These are phyloP conservation scores for Trichoderma atrobrunneum DNA, from an alignment of 2,329 filamentous ascomycete genomes.

Conservation along the genomic window DNA sequence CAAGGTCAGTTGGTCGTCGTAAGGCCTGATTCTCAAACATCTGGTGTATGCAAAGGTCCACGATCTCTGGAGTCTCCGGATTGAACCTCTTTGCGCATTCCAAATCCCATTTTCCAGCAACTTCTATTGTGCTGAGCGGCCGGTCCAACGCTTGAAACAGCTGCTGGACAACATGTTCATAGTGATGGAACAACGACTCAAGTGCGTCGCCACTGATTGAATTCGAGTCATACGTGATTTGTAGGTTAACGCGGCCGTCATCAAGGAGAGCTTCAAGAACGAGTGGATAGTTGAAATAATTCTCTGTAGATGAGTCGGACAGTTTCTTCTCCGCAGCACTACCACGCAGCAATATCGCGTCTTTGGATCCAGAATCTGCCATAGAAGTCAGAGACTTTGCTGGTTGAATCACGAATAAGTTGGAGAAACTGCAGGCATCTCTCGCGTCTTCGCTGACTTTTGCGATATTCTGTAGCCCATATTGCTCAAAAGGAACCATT, in stretches of 20 bases:
- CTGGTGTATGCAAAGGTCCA: conserved; percentile 18
- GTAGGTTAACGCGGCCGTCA: conserved; percentile 2
- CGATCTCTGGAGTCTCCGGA: background rate
- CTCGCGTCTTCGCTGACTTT: background rate
- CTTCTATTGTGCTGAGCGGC: background rate
- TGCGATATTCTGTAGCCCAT: conserved; percentile 10
- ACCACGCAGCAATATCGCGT: conserved; percentile 8
- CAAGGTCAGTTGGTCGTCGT: conserved; percentile 1
- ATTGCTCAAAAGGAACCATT: conserved; percentile 10
- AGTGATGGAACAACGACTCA: conserved; percentile 19
- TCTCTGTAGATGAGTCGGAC: background rate
- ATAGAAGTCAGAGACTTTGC: background rate
- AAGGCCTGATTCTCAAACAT: conserved; percentile 12
- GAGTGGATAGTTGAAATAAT: conserved; percentile 23
- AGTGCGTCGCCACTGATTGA: background rate
- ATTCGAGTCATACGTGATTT: conserved; percentile 16
- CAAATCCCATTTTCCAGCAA: background rate
- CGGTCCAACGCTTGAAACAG: conserved; percentile 6
- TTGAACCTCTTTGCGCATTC: conserved; percentile 1
- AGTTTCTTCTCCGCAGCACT: background rate
- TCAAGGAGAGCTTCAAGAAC: conserved; percentile 16
- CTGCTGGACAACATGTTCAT: conserved; percentile 20
- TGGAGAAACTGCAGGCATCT: conserved; percentile 8
- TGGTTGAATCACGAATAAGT: conserved; percentile 6
- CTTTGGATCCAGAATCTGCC: background rate